Evolutionary conservation across 805 yeast species (phyloP), one percentile per base, ranked within the genome.

Genomic region (Ogataea haglerorum): DNA sequence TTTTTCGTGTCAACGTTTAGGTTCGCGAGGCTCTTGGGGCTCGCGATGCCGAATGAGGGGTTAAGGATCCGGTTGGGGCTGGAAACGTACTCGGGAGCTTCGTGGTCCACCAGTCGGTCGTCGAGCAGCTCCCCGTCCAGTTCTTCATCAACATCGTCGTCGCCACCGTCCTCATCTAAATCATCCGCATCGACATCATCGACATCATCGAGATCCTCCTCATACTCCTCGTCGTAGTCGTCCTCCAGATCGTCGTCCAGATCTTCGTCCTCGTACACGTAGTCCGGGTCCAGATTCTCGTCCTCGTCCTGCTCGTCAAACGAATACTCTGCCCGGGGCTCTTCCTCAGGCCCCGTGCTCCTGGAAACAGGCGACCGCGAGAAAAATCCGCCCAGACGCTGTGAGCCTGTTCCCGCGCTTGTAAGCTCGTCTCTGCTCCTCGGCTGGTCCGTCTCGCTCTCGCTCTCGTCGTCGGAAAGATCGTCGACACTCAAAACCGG

Each of bases 401-500:
- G 58, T 26, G 47, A 36, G 13, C 33, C 26, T 9, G 47, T 37
- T 9, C 52, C 47, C 7, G 48, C 31, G 16, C 42, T 36, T 6
- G 44, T n/a, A 7, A 31, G 19, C 4, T 13, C 28, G 13, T 33
- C 38, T 19, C 30, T 37, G 16, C 27, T 26, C 22, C 10, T 15
- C 9, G 21, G 10, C 21, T 19, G 9, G 18, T 12, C 38, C 46
- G 9, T 24, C 46, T 14, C 34, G 27, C 27, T 34, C 5, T 40
- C 50, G 48, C 15, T 58, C 58, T 75, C 78, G 10, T 68, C 57
- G 39, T 79, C 86, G 34, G 80, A 73, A 31, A 77, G 65, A 42
- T 80, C 85, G 43, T 76, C 75, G 17, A 84, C 54, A 45, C 80
- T 79, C 4, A 74, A 65, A 18, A 90, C 54, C 1, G 96, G 95